Evolutionary conservation across 257 asterid genomes (phyloP).

Genomic region (Solanum verrucosum): DNA sequence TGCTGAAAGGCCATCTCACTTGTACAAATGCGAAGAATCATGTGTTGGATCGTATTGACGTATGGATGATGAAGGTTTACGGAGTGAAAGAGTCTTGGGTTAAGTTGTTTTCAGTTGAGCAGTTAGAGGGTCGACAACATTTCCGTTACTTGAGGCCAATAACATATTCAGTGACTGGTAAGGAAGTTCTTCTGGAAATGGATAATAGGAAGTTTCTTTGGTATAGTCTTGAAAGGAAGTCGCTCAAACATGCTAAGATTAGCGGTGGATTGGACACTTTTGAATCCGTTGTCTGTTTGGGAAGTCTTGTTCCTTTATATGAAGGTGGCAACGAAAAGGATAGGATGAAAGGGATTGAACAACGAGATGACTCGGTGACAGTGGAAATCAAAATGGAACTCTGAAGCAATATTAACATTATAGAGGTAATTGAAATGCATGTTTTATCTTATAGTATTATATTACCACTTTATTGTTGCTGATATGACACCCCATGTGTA

Average conservation of each 20-base stretch:
- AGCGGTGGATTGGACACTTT: conserved; percentile 12
- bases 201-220: conserved; percentile 22
- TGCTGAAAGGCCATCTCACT: conserved; percentile 4
- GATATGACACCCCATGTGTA: neutral
- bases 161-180: conserved; percentile 22
- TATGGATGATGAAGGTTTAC: conserved; percentile 70
- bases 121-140: conserved; percentile 11
- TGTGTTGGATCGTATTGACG: conserved; percentile 1
- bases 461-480: neutral
- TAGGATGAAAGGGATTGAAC: neutral
- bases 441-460: neutral
- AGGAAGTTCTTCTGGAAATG: conserved; percentile 26
- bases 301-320: conserved; percentile 23
- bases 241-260: neutral
- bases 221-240: conserved; percentile 21
- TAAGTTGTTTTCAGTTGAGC: conserved; percentile 31
- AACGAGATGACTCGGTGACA: conserved; percentile 30
- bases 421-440: neutral
- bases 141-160: conserved; percentile 14
- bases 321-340: neutral
- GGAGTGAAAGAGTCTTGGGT: conserved; percentile 54
- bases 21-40: neutral
- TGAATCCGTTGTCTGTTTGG: conserved; percentile 22
- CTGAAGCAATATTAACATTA: neutral
- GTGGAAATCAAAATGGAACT: neutral